Evolutionary conservation across 192 early-diverging fungal species (phyloP).

Genomic region (Mortierella antarctica): DNA sequence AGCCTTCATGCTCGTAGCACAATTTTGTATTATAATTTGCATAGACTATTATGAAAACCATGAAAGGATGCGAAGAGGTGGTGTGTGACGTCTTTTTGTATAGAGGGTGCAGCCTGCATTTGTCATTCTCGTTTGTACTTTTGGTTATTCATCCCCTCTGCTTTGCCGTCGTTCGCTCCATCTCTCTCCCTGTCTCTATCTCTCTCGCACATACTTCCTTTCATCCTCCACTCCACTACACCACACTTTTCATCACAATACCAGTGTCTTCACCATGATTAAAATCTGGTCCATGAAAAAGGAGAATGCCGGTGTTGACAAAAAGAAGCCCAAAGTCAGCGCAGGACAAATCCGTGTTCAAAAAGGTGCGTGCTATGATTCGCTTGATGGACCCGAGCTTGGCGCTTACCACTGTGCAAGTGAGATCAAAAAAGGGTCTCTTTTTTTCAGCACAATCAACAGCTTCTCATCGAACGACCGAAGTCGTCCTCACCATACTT

Average conservation of each 20-base stretch:
- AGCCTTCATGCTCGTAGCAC: not conserved
- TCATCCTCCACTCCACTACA: not conserved
- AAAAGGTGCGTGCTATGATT: slow-evolving; percentile 73
- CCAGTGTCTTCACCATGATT: slow-evolving; percentile 65
- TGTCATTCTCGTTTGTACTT: too few relatives aligned
- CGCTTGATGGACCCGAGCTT: not conserved
- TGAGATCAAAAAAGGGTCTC: not conserved
- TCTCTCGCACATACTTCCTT: not conserved
- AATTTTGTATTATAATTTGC: not conserved
- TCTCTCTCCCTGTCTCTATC: too few relatives aligned
- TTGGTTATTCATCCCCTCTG: too few relatives aligned
- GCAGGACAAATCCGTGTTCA: slow-evolving; percentile 93
- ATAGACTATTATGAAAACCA: not conserved
- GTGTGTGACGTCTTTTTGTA: too few relatives aligned
- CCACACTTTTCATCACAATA: not conserved
- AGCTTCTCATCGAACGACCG: too few relatives aligned
- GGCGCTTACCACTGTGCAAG: not conserved
- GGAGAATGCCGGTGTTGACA: slow-evolving; percentile 76
- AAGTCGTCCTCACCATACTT: not conserved
- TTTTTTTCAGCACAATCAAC: too few relatives aligned
- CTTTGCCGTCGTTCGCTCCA: too few relatives aligned
- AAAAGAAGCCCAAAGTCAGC: slow-evolving; percentile 81
- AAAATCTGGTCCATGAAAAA: slow-evolving; percentile 94
- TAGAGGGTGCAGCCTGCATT: too few relatives aligned
- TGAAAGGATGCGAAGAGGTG: too few relatives aligned